A percentile compares a stretch with the other conserved stretches of the same genome.
phyloP scores from a whole-genome alignment of 176 grass and related monocot species.

The Bonia amplexicaulis region DNA sequence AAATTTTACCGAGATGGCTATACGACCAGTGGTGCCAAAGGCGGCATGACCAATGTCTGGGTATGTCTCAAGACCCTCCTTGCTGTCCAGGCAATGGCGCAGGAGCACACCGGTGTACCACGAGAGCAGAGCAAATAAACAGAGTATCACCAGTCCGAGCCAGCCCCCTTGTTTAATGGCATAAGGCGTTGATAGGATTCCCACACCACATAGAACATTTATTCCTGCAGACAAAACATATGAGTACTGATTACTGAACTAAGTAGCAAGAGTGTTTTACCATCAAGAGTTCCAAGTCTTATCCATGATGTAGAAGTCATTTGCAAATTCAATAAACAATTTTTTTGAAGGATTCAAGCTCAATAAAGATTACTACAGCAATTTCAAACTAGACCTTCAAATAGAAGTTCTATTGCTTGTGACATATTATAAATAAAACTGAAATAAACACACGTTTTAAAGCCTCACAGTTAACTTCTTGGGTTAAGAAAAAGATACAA shows the following conservation, averaged over 20 bases:
- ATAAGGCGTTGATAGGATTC: conserved; percentile 87
- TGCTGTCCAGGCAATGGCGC: conserved; percentile 76
- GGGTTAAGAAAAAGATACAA: background rate
- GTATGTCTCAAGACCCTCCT: conserved; percentile 70
- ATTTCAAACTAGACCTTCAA: background rate
- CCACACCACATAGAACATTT: conserved; percentile 90
- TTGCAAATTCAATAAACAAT: background rate
- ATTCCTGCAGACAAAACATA: conserved; percentile 46
- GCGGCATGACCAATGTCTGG: conserved; percentile 92
- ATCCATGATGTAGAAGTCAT: background rate
- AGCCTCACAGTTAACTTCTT: background rate
- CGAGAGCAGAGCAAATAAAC: conserved; percentile 55
- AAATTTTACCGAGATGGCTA: conserved; percentile 66
- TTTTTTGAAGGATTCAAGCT: background rate
- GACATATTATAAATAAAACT: background rate
- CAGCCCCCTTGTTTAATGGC: conserved; percentile 78
- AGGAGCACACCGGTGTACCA: conserved; percentile 84
- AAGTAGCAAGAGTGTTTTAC: background rate
- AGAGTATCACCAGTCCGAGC: conserved; percentile 65
- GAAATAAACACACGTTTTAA: background rate
- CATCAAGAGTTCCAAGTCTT: background rate
- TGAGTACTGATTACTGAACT: background rate
- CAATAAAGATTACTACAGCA: background rate
- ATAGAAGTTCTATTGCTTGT: background rate
- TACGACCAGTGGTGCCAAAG: conserved; percentile 71